Base-by-base conservation (phyloP, 2,329 filamentous ascomycete species). In the Venturia nashicola region DNA sequence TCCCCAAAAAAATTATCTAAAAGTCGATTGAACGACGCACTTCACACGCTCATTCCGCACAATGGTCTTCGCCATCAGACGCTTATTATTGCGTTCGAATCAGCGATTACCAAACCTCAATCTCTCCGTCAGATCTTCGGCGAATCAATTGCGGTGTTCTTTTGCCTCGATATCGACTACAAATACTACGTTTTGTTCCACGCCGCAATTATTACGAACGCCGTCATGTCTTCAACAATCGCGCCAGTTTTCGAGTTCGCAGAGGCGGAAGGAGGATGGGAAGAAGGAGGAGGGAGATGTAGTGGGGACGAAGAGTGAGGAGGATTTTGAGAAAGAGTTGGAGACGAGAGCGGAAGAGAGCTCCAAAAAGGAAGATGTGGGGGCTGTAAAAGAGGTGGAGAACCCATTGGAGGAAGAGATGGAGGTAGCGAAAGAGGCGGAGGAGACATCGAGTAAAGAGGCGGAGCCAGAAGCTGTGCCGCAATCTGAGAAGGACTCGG, bases 61-160 rank as follows among this genome's bases (percentile, higher is more conserved):
- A 34, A 62, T 48, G 61, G 61, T 54, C 32, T 48, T 46, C 61
- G 46, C 42, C 23, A 62, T 62, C 34, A 46, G 43, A 54, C 40
- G 61, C 32, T 48, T 62, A 34, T 16, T 48, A 40, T 54, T 48
- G 44, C 61, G 61, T 42, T 62, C 61, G 40, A 46, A 51, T 51
- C 4, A 12, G 46, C 46, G 61, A 40, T 46, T 60, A 43, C 59
- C 20, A 2, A 60, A 23, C 9, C 39, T 42, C 20, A 39, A 59
- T 43, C 20, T 23, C 39, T 42, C 40, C 4, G 16, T 16, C 4
- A 12, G 40, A 16, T 42, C 40, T 42, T 42, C 14, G 40, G 40
- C 40, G 40, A 42, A 42, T 42, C 40, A 42, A 42, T 42, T 42
- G 40, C 40, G 40, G 40, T 42, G 12, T 42, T 42, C 9, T 42